Evolutionary conservation across 495 filamentous ascomycete genomes (phyloP).

Genomic region (Aspergillus sparsus): DNA sequence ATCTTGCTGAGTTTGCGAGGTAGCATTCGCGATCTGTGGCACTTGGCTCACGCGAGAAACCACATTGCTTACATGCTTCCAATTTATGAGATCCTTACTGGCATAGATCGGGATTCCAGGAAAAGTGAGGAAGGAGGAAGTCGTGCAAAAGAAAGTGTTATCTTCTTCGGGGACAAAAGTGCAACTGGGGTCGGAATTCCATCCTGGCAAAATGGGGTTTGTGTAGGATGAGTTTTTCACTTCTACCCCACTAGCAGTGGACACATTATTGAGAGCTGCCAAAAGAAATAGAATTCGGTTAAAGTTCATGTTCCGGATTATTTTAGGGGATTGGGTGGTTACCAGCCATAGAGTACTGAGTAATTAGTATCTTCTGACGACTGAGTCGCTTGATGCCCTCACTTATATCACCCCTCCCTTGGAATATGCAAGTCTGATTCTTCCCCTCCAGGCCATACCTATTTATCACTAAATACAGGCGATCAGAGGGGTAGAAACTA

Average conservation of each 20-base stretch:
- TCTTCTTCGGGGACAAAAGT: conserved; percentile 21
- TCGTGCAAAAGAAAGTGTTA: conserved; percentile 28
- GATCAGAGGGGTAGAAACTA: too few species aligned
- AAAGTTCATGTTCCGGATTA: neutral
- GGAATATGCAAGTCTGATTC: too few species aligned
- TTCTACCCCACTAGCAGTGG: neutral
- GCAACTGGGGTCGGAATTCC: conserved; percentile 31
- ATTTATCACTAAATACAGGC: too few species aligned
- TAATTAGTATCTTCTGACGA: neutral
- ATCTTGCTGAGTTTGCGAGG: conserved; percentile 19
- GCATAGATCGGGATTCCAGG: conserved; percentile 32
- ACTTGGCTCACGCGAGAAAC: conserved; percentile 20
- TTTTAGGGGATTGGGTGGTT: neutral
- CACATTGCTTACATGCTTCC: conserved; percentile 29
- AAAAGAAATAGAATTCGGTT: neutral
- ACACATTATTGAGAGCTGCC: neutral
- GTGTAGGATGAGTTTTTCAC: conserved; percentile 11
- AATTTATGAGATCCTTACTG: conserved; percentile 27
- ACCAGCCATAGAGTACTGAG: neutral
- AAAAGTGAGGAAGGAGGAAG: conserved; percentile 26
- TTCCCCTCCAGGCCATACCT: too few species aligned
- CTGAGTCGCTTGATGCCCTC: too few species aligned
- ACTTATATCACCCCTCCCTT: too few species aligned
- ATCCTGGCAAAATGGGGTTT: conserved; percentile 32
- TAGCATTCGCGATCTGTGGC: conserved; percentile 20